Evolutionary conservation across 1,284 basidiomycete genomes (phyloP), one percentile per base, ranked within the genome.

Genomic region (Puccinia horiana): DNA sequence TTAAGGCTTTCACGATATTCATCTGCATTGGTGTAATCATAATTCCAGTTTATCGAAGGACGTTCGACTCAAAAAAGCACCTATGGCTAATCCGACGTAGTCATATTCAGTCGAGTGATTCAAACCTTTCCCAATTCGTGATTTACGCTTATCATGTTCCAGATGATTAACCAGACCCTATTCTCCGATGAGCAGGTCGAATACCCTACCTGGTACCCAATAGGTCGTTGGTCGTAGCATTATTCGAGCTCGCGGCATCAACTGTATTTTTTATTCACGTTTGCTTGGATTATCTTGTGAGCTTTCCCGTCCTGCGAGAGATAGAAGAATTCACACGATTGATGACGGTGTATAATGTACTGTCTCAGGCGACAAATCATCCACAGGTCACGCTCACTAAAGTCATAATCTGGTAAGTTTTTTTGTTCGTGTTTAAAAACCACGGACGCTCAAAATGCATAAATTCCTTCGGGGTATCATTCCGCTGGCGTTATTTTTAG

Each of bases 141-240:
- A 56, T 26, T 20, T 1, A 56, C 2, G 23, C 54, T 56, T 56
- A 26, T 12, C 4, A 5, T 26, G 26, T 26, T 5, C 8, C 5
- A 23, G 26, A 26, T 18, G 5, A 52, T 1, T 20, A 26, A 9
- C 54, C 12, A 26, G 23, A 26, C 54, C 9, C n/a, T 26, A 20
- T 56, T 56, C 29, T 56, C 54, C 54, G 12, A 56, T 56, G 54
- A 26, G 5, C 23, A 65, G 63, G 63, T 42, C 2, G 40, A 35
- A 65, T 65, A 42, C 63, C 63, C 18, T 35, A n/a, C 63, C n/a
- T 65, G 16, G 35, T 65, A 35, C 63, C 63, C 63, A 65, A 65
- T 20, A 65, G 40, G 63, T 65, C 32, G 32, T 35, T 65, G 40
- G 63, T n/a, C 20, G 63, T 65, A 14, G 63, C 63, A 2, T 20